phyloP scores from a whole-genome alignment of 1,284 basidiomycete species.

The Crocinoboletus sp. region DNA sequence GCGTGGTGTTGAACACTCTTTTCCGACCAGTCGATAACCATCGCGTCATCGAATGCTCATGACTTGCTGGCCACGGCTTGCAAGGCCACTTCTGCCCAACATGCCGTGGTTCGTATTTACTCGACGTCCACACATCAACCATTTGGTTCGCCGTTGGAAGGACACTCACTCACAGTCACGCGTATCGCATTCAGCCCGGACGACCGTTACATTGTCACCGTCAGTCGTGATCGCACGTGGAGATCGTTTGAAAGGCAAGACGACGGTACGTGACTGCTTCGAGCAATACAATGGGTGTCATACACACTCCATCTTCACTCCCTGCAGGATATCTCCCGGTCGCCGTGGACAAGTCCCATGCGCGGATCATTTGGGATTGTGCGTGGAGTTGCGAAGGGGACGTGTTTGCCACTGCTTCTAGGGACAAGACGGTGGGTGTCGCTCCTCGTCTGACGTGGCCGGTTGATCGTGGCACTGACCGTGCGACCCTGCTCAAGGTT shows the following conservation, averaged over 20 bases:
- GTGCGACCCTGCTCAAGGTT: slow-evolving; percentile 55
- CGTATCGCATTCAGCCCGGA: slow-evolving; percentile 86
- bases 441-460: too few species aligned
- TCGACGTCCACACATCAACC: slow-evolving; percentile 67
- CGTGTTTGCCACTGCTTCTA: slow-evolving; percentile 88
- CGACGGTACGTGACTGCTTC: slow-evolving; percentile 33
- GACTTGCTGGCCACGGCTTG: slow-evolving; percentile 88
- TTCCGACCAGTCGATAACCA: slow-evolving; percentile 60
- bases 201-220: slow-evolving; percentile 74
- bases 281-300: too few species aligned
- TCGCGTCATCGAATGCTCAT: slow-evolving; percentile 68
- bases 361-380: slow-evolving; percentile 95
- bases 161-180: slow-evolving; percentile 90
- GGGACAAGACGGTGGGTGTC: slow-evolving; percentile 86
- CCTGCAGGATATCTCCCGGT: slow-evolving; percentile 54
- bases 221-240: slow-evolving; percentile 93
- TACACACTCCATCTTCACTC: background rate
- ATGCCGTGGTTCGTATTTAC: slow-evolving; percentile 87
- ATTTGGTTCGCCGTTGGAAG: slow-evolving; percentile 68
- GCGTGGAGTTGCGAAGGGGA: slow-evolving; percentile 73
- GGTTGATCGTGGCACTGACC: too few species aligned
- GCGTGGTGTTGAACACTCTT: slow-evolving; percentile 6
- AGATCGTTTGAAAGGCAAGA: slow-evolving; percentile 61
- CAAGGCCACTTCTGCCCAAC: slow-evolving; percentile 81
- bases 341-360: slow-evolving; percentile 79